These are phyloP conservation scores for Rosa multiflora DNA, from an alignment of 306 rosid species.

Conservation along the genomic window DNA sequence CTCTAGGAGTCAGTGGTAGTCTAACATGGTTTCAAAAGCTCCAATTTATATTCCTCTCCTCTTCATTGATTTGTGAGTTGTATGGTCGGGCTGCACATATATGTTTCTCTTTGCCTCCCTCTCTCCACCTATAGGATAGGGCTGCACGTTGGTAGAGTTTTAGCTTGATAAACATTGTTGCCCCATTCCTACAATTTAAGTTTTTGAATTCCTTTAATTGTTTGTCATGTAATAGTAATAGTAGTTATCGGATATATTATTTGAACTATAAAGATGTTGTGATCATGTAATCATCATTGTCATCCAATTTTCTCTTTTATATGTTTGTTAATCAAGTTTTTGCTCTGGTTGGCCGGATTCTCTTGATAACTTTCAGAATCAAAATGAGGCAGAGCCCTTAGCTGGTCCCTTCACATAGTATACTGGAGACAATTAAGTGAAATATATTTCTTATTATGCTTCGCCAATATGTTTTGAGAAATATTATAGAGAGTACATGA, in stretches of 20 bases:
- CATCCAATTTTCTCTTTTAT: not conserved
- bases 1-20: no score
- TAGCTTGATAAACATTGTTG: not conserved
- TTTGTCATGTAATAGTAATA: not conserved
- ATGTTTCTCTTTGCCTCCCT: no score
- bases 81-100: no score
- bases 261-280: not conserved
- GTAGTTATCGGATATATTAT: not conserved
- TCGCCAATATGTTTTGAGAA: slow-evolving; percentile 81
- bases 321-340: not conserved
- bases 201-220: not conserved
- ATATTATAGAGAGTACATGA: slow-evolving; percentile 77
- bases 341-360: slow-evolving; percentile 34
- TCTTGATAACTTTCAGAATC: slow-evolving; percentile 35
- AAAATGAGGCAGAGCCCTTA: slow-evolving; percentile 41
- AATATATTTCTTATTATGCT: slow-evolving; percentile 60
- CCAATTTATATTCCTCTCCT: no score
- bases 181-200: not conserved
- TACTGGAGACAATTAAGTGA: slow-evolving; percentile 47
- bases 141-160: no score
- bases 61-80: no score
- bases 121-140: no score
- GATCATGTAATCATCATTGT: not conserved
- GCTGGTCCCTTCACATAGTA: slow-evolving; percentile 31
- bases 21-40: no score